Base-by-base conservation (phyloP, 352 stramenopile species). In the Elongisporangium prolatum region DNA sequence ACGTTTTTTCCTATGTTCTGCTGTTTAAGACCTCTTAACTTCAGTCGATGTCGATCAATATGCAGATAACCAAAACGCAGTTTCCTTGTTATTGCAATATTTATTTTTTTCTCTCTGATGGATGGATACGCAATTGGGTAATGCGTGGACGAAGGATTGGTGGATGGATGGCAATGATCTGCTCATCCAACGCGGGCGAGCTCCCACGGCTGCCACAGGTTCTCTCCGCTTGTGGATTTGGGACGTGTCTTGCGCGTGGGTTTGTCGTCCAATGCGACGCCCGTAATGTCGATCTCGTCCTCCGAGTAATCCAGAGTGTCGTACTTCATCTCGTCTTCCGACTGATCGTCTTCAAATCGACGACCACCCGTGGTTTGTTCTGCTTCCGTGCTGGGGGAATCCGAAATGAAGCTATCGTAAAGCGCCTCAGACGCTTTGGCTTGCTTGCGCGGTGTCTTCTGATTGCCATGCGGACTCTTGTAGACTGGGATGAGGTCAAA, bases 181-280 rank as follows among this genome's bases (percentile, higher is more conserved):
- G 21, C 34, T 57, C 67, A 89, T 1, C 71, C 73, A 4, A 71
- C 77, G 40, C 71, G 72, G 14, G 80, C 76, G 8, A 91, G 68
- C 60, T 93, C 84, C 84, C 79, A 93, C 3, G 79, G 79, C 59
- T 93, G 75, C 84, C 84, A 93, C 28, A 93, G 57, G 24, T 75
- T 68, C 44, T 93, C 69, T 3, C 56, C 68, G 49, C 69, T 86
- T 22, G 49, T 63, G 5, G 62, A 65, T 48, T 83, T 83, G 21
- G 63, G 74, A 4, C 52, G 63, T 17, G 24, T 24, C 8, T 53
- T 55, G 34, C 34, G 34, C 6, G 34, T 17, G 2, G 52, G 54
- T 4, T 68, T 71, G 21, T 67, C 86, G 40, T 65, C 67, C 54
- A 88, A 68, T 17, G 65, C 63, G 34, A 92, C 67, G 2, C 83